Conservation (phyloP, 164 flowering plant species). For the Cinnamomum chago region DNA sequence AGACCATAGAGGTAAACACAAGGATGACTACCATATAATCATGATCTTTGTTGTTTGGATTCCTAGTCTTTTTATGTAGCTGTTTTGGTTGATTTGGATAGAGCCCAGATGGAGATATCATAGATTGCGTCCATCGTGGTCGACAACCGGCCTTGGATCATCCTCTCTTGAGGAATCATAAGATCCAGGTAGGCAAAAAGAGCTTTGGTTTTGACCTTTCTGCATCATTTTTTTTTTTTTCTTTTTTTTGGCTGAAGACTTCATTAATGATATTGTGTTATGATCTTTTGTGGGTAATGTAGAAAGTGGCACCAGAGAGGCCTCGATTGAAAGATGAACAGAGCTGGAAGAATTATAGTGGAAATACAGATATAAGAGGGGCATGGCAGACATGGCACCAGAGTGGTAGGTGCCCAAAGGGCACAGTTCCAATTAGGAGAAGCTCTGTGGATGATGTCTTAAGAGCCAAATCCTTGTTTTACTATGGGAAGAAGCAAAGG, state of each 20-base stretch:
- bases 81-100: constrained; percentile 18
- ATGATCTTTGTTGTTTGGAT: not conserved
- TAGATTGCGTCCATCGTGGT: constrained; percentile 78
- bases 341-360: not conserved
- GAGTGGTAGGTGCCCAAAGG: constrained; percentile 73
- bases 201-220: not conserved
- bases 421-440: constrained; percentile 80
- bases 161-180: constrained; percentile 86
- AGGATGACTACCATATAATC: no score
- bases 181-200: constrained; percentile 65
- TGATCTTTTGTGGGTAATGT: not conserved
- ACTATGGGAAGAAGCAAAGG: constrained; percentile 66
- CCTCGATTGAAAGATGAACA: not conserved
- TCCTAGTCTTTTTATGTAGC: not conserved
- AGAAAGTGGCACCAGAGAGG: constrained; percentile 38
- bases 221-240: no score
- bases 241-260: no score
- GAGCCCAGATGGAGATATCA: constrained; percentile 96
- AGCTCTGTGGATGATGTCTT: constrained; percentile 69
- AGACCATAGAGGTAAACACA: constrained; percentile 55
- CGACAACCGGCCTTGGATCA: constrained; percentile 93
- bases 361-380: constrained; percentile 7
- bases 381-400: constrained; percentile 90
- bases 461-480: constrained; percentile 79
- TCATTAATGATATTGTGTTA: no score